phyloP scores from a whole-genome alignment of 257 asterid species.

The Solanum habrochaites region DNA sequence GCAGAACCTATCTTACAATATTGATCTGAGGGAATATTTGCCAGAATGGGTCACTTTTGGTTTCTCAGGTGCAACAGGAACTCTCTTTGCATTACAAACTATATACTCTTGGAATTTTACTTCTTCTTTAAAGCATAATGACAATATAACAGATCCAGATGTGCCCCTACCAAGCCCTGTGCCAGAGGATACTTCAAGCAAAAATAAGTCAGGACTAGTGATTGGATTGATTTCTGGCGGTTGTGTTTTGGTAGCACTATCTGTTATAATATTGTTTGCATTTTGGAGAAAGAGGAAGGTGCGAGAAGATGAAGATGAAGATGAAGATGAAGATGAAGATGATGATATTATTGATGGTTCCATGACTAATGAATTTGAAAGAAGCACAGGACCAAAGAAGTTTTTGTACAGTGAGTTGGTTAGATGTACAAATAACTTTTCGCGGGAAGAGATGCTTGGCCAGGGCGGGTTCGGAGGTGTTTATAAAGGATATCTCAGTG shows the following conservation, averaged over 20 bases:
- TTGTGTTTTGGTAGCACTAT: neutral
- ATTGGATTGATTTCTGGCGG: neutral
- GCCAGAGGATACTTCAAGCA: neutral
- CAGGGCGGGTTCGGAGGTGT: neutral
- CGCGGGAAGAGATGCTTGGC: neutral
- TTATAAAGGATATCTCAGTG: neutral
- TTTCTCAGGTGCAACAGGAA: conserved; percentile 10
- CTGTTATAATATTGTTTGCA: neutral
- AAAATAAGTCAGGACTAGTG: neutral
- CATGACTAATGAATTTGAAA: neutral
- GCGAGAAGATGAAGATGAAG: neutral
- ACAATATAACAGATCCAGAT: neutral
- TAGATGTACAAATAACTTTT: neutral
- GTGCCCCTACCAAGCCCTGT: neutral
- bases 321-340: neutral
- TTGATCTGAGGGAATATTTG: too few species aligned
- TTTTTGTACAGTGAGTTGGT: neutral
- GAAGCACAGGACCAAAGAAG: neutral
- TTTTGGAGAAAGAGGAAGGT: neutral
- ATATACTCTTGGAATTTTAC: conserved; percentile 28
- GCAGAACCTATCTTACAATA: neutral
- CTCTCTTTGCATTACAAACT: neutral
- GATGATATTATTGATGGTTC: neutral
- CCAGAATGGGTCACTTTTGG: too few species aligned
- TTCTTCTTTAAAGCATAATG: conserved; percentile 1